Percentiles rank a stretch among this genome's conserved stretches.
Evolutionary conservation across 2,329 filamentous ascomycete genomes (phyloP).

Genomic region (Epichloe gansuensis): DNA sequence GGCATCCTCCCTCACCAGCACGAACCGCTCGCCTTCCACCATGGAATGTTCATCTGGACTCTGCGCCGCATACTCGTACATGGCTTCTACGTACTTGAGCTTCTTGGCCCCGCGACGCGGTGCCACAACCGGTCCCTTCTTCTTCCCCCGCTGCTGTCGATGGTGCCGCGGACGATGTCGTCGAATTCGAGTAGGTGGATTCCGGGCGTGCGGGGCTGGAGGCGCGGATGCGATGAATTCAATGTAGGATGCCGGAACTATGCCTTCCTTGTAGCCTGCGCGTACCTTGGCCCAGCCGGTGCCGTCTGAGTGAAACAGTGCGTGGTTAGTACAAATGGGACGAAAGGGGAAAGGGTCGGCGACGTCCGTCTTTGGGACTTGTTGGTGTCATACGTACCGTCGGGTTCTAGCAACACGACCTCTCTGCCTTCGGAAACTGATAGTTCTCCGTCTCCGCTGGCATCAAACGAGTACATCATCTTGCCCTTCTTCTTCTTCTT

Average conservation of each 20-base stretch:
- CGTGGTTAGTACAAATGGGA: background rate
- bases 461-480: slow-evolving; percentile 84
- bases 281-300: slow-evolving; percentile 85
- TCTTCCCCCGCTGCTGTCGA: slow-evolving; percentile 43
- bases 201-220: slow-evolving; percentile 47
- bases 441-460: slow-evolving; percentile 68
- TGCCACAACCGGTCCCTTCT: slow-evolving; percentile 84
- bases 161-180: slow-evolving; percentile 21
- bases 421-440: slow-evolving; percentile 69
- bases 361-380: no score
- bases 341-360: background rate
- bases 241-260: slow-evolving; percentile 80
- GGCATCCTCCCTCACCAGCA: slow-evolving; percentile 74
- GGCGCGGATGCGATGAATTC: slow-evolving; percentile 46
- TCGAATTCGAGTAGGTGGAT: slow-evolving; percentile 67
- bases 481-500: slow-evolving; percentile 49
- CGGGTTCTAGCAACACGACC: slow-evolving; percentile 67
- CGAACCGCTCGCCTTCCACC: slow-evolving; percentile 80
- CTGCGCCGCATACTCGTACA: slow-evolving; percentile 84
- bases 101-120: slow-evolving; percentile 88
- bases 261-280: slow-evolving; percentile 60
- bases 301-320: slow-evolving; percentile 48
- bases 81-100: slow-evolving; percentile 78
- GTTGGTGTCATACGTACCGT: slow-evolving; percentile 45
- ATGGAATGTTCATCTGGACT: slow-evolving; percentile 84